A percentile compares a stretch with the other conserved stretches of the same genome.
phyloP scores from a whole-genome alignment of 495 filamentous ascomycete species.

The Staphylotrichum tortipilum region DNA sequence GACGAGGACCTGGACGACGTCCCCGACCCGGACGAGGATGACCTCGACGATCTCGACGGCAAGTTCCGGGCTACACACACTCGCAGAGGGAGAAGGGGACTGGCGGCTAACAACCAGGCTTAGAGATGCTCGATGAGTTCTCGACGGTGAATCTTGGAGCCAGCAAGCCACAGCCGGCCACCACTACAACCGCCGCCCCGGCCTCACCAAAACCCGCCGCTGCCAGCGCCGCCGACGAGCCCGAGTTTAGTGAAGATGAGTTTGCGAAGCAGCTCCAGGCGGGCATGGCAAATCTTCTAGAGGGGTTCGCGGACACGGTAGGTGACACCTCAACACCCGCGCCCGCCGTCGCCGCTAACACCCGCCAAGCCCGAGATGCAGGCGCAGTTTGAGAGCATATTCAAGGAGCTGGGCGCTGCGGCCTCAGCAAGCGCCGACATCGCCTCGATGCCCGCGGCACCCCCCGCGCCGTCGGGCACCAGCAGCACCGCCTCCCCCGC shows the following conservation, averaged over 20 bases:
- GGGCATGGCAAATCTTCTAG: constrained; percentile 77
- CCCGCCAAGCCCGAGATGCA: constrained; percentile 60
- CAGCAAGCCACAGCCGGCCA: constrained; percentile 37
- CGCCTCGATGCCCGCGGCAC: constrained; percentile 13
- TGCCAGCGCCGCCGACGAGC: constrained; percentile 14
- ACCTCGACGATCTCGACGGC: constrained; percentile 90
- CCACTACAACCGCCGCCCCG: too few species aligned
- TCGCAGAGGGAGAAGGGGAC: neutral
- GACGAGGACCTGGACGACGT: constrained; percentile 37
- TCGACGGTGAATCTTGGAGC: constrained; percentile 45
- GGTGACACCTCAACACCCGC: constrained; percentile 1
- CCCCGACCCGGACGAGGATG: constrained; percentile 73
- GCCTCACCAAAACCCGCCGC: constrained; percentile 32
- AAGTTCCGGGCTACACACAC: constrained; percentile 12
- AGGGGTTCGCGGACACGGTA: constrained; percentile 55
- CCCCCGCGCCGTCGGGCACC: constrained; percentile 6
- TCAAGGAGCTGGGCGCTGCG: constrained; percentile 62
- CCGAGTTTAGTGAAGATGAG: constrained; percentile 52
- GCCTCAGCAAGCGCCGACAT: constrained; percentile 24
- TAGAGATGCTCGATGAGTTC: constrained; percentile 92
- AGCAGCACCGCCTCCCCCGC: constrained; percentile 5
- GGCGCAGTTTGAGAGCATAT: constrained; percentile 75
- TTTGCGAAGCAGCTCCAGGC: constrained; percentile 77
- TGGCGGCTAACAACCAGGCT: constrained; percentile 2
- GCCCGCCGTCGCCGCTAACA: constrained; percentile 2